Evolutionary conservation across 176 grass and related monocot genomes (phyloP), one percentile per base, ranked within the genome.

Genomic region (Thalia dealbata): DNA sequence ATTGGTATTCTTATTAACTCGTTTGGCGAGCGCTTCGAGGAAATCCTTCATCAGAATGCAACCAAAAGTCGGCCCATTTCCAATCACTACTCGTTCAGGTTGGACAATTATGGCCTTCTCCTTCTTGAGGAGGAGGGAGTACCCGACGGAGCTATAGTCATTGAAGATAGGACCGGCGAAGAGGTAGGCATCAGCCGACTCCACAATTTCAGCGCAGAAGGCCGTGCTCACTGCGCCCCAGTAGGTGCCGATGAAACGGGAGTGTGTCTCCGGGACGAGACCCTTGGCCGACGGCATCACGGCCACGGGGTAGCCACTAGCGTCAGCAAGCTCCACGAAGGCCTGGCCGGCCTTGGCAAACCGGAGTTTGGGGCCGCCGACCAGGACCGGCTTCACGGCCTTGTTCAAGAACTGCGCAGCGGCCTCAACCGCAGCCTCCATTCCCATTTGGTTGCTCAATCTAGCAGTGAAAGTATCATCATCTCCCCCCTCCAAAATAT

Each of bases 201-300:
- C 54, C 54, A 58, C 54, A n/a, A 58, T 58, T 19, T 58, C 54
- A 19, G 54, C 16, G 19, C 54, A 58, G 54, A 58, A 58, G 54
- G 54, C 54, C 1, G 54, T 58, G 54, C 54, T 58, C 54, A 58
- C 54, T 19, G 54, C 54, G 54, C 54, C 54, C 54, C 54, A 58
- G 54, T 58, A 58, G 54, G 54, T 58, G 18, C 54, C 54, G 0
- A 58, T 58, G 54, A 58, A 58, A 3, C 54, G 16, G 7, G 3
- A 16, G 54, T 58, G 54, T 3, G 16, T 19, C 54, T 58, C 54
- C 54, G 54, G 54, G 4, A 58, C 54, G 3, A 58, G 54, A 21
- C 54, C 54, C 54, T 58, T 58, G 54, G 54, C 54, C 54, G 54
- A 58, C 15, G 54, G 54, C 54, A 58, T 58, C 54, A n/a, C 54